phyloP scores from a whole-genome alignment of 2,329 filamentous ascomycete species.

The Berkeleyomyces rouxiae region DNA sequence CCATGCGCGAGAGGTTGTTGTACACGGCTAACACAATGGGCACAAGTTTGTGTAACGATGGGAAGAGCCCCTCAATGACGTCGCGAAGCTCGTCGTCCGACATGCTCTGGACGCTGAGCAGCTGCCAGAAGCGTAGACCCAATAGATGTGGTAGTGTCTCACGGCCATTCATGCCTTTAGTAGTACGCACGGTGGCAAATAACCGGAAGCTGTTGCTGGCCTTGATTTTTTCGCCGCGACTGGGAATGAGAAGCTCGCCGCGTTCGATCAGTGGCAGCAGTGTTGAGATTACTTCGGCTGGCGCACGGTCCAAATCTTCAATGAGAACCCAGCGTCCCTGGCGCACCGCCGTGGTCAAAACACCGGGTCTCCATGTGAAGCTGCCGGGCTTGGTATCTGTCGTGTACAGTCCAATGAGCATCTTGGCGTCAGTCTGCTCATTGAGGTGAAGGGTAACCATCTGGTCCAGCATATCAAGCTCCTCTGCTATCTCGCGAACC shows the following conservation, averaged over 20 bases:
- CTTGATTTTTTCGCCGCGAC: constrained; percentile 67
- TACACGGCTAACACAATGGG: constrained; percentile 44
- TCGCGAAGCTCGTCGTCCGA: constrained; percentile 52
- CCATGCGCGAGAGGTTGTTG: constrained; percentile 32
- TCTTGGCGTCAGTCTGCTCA: constrained; percentile 95
- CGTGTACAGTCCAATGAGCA: constrained; percentile 86
- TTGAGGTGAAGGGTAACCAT: constrained; percentile 95
- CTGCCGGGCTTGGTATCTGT: constrained; percentile 75
- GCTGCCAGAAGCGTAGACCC: constrained; percentile 73
- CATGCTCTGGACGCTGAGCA: constrained; percentile 52
- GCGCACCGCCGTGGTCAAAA: constrained; percentile 80
- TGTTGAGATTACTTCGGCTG: constrained; percentile 86
- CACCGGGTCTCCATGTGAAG: constrained; percentile 82
- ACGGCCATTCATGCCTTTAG: constrained; percentile 47
- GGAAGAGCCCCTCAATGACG: constrained; percentile 55
- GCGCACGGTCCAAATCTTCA: constrained; percentile 88
- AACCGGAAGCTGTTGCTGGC: constrained; percentile 77
- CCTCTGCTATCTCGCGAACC: constrained; percentile 63
- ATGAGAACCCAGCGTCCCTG: constrained; percentile 96
- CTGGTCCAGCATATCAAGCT: constrained; percentile 58
- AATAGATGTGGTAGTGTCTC: constrained; percentile 59
- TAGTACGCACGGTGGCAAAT: constrained; percentile 76
- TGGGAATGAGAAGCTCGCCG: constrained; percentile 79
- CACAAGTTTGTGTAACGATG: constrained; percentile 47
- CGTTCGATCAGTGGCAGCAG: constrained; percentile 84